phyloP scores from a whole-genome alignment of 371 early-diverging fungal genomes.

The Cokeromyces recurvatus region DNA sequence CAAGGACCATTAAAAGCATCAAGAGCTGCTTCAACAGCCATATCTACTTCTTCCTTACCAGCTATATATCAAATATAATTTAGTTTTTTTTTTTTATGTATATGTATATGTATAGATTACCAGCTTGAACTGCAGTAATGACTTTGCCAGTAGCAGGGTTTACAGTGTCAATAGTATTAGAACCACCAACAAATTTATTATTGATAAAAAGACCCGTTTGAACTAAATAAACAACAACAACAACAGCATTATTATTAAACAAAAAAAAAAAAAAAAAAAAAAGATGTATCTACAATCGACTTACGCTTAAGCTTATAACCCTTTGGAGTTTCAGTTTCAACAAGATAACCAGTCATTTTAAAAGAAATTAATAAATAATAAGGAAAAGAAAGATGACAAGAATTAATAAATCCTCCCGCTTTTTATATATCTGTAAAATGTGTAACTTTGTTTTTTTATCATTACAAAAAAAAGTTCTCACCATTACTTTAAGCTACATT shows the following conservation, averaged over 20 bases:
- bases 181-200: slow-evolving; percentile 46
- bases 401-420: too few relatives aligned
- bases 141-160: slow-evolving; percentile 47
- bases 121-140: slow-evolving; percentile 40
- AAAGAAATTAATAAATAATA: too few relatives aligned
- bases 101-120: slow-evolving; percentile 12
- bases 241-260: too few relatives aligned
- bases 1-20: slow-evolving; percentile 44
- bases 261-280: too few relatives aligned
- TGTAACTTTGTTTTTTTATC: too few relatives aligned
- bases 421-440: too few relatives aligned
- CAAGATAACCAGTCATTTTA: slow-evolving; percentile 20
- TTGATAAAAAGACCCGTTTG: slow-evolving; percentile 54
- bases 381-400: too few relatives aligned
- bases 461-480: too few relatives aligned
- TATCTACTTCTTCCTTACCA: slow-evolving; percentile 38
- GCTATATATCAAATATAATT: slow-evolving; percentile 19
- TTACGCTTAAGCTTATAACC: slow-evolving; percentile 38
- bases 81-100: too few relatives aligned
- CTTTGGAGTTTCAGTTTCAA: slow-evolving; percentile 27
- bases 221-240: slow-evolving; percentile 29
- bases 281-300: too few relatives aligned
- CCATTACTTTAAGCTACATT: too few relatives aligned
- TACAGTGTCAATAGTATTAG: slow-evolving; percentile 39
- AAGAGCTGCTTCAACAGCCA: slow-evolving; percentile 45